A percentile compares a stretch with the other conserved stretches of the same genome.
phyloP scores from a whole-genome alignment of 768 basidiomycete species.

The Symmetrospora coprosmae region DNA sequence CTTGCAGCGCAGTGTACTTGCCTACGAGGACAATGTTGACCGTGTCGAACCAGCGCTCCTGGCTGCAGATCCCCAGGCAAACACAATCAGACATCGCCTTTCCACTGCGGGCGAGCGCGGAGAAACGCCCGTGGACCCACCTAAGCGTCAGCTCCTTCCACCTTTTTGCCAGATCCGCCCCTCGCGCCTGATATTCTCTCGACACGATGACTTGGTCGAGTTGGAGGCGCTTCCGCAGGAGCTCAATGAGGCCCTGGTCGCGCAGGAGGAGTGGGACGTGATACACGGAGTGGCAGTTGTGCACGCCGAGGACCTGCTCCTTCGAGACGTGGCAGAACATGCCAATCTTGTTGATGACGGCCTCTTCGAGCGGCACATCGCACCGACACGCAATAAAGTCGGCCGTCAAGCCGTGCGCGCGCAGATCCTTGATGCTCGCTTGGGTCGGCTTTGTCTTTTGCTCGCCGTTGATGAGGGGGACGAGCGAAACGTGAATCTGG shows the following conservation, averaged over 20 bases:
- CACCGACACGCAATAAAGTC: constrained; percentile 91
- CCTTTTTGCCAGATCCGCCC: constrained; percentile 50
- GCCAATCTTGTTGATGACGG: constrained; percentile 88
- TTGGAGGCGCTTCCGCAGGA: constrained; percentile 66
- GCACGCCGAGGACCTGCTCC: constrained; percentile 77
- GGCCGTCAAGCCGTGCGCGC: constrained; percentile 80
- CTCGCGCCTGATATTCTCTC: constrained; percentile 48
- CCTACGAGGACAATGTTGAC: constrained; percentile 85
- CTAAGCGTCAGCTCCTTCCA: constrained; percentile 75
- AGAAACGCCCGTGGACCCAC: constrained; percentile 41
- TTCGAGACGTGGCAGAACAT: constrained; percentile 96
- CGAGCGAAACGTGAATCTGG: constrained; percentile 86
- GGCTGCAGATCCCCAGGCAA: constrained; percentile 43
- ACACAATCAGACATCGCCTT: background rate
- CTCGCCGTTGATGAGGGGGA: constrained; percentile 97
- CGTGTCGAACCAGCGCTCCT: constrained; percentile 77
- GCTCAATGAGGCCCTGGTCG: constrained; percentile 79
- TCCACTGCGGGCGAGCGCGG: too few relatives aligned
- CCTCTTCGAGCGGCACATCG: constrained; percentile 60
- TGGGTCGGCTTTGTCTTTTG: constrained; percentile 99
- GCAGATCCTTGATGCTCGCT: constrained; percentile 81
- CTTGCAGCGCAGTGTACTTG: constrained; percentile 91
- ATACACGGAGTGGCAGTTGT: constrained; percentile 91
- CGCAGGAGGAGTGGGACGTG: constrained; percentile 86
- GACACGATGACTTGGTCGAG: constrained; percentile 48